These are phyloP conservation scores for Aspergillus latus DNA, from an alignment of 2,329 filamentous ascomycete genomes.

Conservation along the genomic window DNA sequence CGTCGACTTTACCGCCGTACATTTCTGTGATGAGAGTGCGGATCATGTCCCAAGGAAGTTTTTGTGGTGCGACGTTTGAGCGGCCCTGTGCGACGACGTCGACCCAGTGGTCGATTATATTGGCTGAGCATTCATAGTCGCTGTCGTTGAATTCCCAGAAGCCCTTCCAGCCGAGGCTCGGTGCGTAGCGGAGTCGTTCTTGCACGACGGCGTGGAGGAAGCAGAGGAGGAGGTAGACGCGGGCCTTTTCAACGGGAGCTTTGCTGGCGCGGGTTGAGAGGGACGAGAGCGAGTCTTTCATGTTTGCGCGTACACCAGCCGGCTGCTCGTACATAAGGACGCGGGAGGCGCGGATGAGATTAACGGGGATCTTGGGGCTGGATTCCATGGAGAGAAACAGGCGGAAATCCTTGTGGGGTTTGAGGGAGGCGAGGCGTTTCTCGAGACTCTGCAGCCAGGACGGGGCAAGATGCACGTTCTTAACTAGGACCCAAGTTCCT, in stretches of 20 bases:
- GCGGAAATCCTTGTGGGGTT: slow-evolving; percentile 88
- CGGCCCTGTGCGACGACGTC: slow-evolving; percentile 78
- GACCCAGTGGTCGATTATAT: slow-evolving; percentile 94
- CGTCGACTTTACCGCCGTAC: slow-evolving; percentile 96
- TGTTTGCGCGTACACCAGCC: slow-evolving; percentile 92
- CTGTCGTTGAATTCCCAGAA: slow-evolving; percentile 99
- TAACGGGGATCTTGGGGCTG: slow-evolving; percentile 94
- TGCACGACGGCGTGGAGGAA: slow-evolving; percentile 97
- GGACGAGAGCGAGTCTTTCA: slow-evolving; percentile 93
- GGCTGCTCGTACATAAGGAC: slow-evolving; percentile 98
- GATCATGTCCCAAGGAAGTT: slow-evolving; percentile 96
- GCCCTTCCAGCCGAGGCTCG: slow-evolving; percentile 92
- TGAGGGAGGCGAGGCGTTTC: slow-evolving; percentile 93
- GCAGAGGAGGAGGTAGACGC: slow-evolving; percentile 85
- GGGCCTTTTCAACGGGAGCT: slow-evolving; percentile 83
- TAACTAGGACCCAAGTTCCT: slow-evolving; percentile 94
- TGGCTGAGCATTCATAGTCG: slow-evolving; percentile 96
- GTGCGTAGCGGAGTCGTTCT: slow-evolving; percentile 90
- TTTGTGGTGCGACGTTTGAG: slow-evolving; percentile 88
- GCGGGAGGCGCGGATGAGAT: slow-evolving; percentile 85
- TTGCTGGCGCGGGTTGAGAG: slow-evolving; percentile 73
- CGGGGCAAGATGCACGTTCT: slow-evolving; percentile 96
- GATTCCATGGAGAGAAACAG: slow-evolving; percentile 98
- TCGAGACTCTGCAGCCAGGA: slow-evolving; percentile 96
- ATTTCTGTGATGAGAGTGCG: slow-evolving; percentile 87